These are phyloP conservation scores for Tieghemiomyces parasiticus DNA, from an alignment of 192 early-diverging fungal genomes.

Conservation along the genomic window DNA sequence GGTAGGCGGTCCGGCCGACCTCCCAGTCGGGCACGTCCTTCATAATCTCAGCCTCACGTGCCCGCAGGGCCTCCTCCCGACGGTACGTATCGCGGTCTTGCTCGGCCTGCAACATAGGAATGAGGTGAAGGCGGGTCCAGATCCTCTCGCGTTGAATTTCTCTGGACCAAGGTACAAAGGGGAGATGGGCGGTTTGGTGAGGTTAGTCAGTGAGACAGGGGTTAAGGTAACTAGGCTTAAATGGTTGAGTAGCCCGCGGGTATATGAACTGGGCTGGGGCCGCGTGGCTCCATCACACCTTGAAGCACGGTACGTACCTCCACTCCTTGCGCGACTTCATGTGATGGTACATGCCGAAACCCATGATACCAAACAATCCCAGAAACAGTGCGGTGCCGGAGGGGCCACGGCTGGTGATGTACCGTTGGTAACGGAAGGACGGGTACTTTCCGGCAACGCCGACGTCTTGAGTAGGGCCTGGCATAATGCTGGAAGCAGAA, in stretches of 20 bases:
- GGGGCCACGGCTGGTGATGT: slow-evolving; percentile 78
- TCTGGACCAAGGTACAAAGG: slow-evolving; percentile 19
- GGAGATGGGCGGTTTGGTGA: neutral
- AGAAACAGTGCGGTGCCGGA: slow-evolving; percentile 72
- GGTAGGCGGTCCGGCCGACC: slow-evolving; percentile 76
- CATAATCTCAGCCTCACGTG: slow-evolving; percentile 79
- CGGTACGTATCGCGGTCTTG: slow-evolving; percentile 81
- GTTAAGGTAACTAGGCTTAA: too few relatives aligned
- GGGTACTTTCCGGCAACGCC: slow-evolving; percentile 70
- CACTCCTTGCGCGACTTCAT: slow-evolving; percentile 54
- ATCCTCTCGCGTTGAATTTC: slow-evolving; percentile 85
- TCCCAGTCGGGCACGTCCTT: slow-evolving; percentile 64
- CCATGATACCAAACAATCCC: slow-evolving; percentile 55
- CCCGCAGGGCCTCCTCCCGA: slow-evolving; percentile 51
- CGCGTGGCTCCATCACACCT: neutral
- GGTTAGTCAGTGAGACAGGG: neutral
- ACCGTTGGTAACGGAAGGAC: slow-evolving; percentile 75
- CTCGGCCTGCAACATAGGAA: slow-evolving; percentile 87
- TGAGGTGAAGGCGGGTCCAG: slow-evolving; percentile 84
- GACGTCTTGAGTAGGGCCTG: slow-evolving; percentile 45
- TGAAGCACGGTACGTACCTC: slow-evolving; percentile 17
- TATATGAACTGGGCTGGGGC: neutral
- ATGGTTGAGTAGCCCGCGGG: neutral
- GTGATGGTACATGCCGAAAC: slow-evolving; percentile 64
- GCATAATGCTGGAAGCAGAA: too few relatives aligned